Percentiles rank a stretch among this genome's conserved stretches.
phyloP scores from a whole-genome alignment of 345 rosid genomes.

The Eutrema heterophyllum region DNA sequence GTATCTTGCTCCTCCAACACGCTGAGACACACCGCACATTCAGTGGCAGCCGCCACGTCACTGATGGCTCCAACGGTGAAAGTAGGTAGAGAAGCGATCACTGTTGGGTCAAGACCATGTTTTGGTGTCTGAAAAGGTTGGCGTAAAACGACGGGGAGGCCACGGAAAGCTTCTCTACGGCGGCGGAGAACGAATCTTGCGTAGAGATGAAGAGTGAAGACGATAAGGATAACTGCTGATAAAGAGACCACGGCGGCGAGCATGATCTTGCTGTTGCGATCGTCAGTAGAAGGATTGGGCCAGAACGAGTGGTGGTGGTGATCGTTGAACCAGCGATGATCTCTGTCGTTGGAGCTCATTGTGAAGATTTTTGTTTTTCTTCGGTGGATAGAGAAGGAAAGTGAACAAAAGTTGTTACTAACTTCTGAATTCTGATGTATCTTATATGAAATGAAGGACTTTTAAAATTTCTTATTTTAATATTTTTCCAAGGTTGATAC shows the following conservation, averaged over 20 bases:
- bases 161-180: conserved; percentile 27
- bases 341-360: conserved; percentile 28
- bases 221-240: conserved; percentile 27
- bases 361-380: not conserved
- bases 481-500: not conserved
- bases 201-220: conserved; percentile 26
- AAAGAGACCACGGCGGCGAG: conserved; percentile 20
- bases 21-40: conserved; percentile 79
- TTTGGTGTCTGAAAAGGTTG: conserved; percentile 37
- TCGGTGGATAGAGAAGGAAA: not conserved
- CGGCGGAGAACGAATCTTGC: conserved; percentile 29
- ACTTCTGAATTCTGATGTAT: conserved; percentile 15
- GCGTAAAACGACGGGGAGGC: conserved; percentile 15
- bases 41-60: conserved; percentile 9
- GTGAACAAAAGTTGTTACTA: not conserved
- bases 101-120: conserved; percentile 45
- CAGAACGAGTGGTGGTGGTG: conserved; percentile 10
- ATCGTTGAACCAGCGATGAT: not conserved
- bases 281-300: conserved; percentile 13
- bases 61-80: conserved; percentile 30
- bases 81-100: conserved; percentile 54
- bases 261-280: conserved; percentile 30
- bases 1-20: conserved; percentile 55
- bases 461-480: not conserved
- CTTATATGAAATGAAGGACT: not conserved